phyloP scores from a whole-genome alignment of 768 basidiomycete genomes.

The Collybiopsis luxurians region DNA sequence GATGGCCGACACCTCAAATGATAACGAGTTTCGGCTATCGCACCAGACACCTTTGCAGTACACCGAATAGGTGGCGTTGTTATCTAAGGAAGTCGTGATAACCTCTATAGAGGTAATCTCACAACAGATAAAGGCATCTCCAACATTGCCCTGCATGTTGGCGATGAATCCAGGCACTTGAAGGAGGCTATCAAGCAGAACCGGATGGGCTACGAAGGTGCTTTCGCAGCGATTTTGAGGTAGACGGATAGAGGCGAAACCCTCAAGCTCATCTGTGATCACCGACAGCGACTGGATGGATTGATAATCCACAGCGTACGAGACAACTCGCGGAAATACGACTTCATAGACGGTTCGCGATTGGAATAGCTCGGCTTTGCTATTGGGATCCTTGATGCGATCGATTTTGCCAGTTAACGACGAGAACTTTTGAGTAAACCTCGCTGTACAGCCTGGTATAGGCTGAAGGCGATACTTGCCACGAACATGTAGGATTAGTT shows the following conservation, averaged over 20 bases:
- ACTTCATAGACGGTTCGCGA: conserved; percentile 59
- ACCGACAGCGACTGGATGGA: conserved; percentile 55
- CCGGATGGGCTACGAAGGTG: conserved; percentile 43
- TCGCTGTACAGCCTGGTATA: conserved; percentile 25
- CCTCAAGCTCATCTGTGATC: conserved; percentile 44
- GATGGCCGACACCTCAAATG: conserved; percentile 52
- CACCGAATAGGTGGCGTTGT: conserved; percentile 42
- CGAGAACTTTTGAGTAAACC: conserved; percentile 36
- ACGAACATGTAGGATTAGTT: conserved; percentile 38
- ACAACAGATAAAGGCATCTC: conserved; percentile 64
- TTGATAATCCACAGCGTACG: conserved; percentile 57
- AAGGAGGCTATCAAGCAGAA: conserved; percentile 66
- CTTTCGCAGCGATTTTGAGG: conserved; percentile 28
- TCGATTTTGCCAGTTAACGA: conserved; percentile 30
- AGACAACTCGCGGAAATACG: conserved; percentile 67
- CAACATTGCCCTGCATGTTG: conserved; percentile 48
- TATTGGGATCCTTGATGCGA: conserved; percentile 24
- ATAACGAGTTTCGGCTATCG: conserved; percentile 40
- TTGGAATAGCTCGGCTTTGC: conserved; percentile 45
- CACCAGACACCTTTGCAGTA: conserved; percentile 48
- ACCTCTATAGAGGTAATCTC: conserved; percentile 48
- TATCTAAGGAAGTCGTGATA: conserved; percentile 39
- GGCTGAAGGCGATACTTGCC: conserved; percentile 44
- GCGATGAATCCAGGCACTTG: conserved; percentile 71
- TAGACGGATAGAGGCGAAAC: conserved; percentile 47